Percentiles rank a stretch among this genome's conserved stretches.
Conservation (phyloP, 2,329 filamentous ascomycete species). For the Lachnellula occidentalis region DNA sequence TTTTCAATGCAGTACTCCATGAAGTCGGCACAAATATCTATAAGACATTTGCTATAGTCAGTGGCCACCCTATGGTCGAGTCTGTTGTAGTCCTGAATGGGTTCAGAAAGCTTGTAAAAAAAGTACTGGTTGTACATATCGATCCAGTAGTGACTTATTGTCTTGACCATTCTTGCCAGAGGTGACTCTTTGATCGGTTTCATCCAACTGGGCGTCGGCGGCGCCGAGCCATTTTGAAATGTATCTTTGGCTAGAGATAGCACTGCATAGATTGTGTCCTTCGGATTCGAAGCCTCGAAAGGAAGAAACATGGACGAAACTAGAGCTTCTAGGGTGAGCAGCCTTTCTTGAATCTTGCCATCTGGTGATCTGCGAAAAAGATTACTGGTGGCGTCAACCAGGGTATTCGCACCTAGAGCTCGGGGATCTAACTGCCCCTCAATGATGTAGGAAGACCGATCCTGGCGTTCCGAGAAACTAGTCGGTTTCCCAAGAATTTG, state of each 20-base stretch:
- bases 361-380: conserved; percentile 15
- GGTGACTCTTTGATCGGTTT: not conserved
- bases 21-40: conserved; percentile 20
- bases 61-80: conserved; percentile 13
- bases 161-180: not conserved
- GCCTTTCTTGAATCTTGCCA: conserved; percentile 11
- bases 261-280: conserved; percentile 19
- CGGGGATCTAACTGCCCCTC: conserved; percentile 6
- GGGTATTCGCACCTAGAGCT: conserved; percentile 15
- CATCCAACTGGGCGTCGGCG: not conserved
- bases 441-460: not conserved
- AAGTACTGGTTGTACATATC: not conserved
- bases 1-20: conserved; percentile 22
- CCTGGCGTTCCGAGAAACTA: not conserved
- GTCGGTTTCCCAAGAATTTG: not conserved
- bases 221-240: not conserved
- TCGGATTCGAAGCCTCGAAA: conserved; percentile 16
- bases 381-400: conserved; percentile 13
- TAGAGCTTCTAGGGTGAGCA: conserved; percentile 13
- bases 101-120: not conserved
- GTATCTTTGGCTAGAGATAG: conserved; percentile 18
- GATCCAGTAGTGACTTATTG: not conserved
- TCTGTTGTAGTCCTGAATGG: not conserved
- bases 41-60: conserved; percentile 16
- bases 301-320: conserved; percentile 16